Conservation (phyloP, 306 rosid genomes). For the Prosopis cineraria region DNA sequence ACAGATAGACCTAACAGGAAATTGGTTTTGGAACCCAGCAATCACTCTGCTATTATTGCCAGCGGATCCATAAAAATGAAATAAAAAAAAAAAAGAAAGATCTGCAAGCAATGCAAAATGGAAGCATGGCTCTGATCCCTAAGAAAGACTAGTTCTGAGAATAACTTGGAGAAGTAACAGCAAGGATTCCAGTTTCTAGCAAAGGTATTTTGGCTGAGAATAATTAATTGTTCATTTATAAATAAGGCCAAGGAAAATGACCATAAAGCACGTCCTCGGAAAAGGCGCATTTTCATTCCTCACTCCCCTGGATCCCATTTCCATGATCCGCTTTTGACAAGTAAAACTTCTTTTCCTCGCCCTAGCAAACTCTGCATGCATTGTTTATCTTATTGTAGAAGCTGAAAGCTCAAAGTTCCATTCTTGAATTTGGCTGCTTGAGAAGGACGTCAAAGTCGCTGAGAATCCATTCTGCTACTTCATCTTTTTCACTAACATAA, state of each 20-base stretch:
- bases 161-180: not conserved
- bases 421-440: constrained; percentile 30
- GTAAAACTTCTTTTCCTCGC: not conserved
- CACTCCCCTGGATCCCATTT: not conserved
- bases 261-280: not conserved
- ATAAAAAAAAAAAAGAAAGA: not conserved
- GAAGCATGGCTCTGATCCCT: not conserved
- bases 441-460: constrained; percentile 62
- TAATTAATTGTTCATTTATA: not conserved
- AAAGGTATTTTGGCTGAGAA: not conserved
- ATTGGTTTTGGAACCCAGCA: not conserved
- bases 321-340: constrained; percentile 10
- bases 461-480: constrained; percentile 80
- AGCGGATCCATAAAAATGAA: not conserved
- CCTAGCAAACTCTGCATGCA: not conserved
- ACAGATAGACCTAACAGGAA: not conserved
- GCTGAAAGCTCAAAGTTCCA: not conserved
- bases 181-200: not conserved
- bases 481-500: constrained; percentile 62
- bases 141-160: no score
- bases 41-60: not conserved
- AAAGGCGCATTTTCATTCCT: not conserved
- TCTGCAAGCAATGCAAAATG: not conserved
- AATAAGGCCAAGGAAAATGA: not conserved
- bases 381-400: constrained; percentile 23